phyloP scores from a whole-genome alignment of 2,329 filamentous ascomycete species.

The Epicoccum sorghinum region DNA sequence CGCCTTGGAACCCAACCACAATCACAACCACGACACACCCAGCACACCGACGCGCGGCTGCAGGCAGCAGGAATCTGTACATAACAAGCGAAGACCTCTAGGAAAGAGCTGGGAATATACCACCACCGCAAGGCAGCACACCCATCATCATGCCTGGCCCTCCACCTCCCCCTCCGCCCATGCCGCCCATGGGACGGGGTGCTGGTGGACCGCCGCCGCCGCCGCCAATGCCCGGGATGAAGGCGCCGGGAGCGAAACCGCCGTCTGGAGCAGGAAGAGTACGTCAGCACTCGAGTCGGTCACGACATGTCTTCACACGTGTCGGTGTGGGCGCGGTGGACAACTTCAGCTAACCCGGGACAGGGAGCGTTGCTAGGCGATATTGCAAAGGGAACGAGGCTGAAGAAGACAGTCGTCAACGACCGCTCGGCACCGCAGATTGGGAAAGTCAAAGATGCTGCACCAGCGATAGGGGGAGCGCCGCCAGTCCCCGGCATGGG shows the following conservation, averaged over 20 bases:
- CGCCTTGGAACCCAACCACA: constrained; percentile 16
- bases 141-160: constrained; percentile 42
- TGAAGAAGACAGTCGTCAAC: constrained; percentile 88
- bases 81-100: background rate
- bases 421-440: constrained; percentile 85
- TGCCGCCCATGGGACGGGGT: constrained; percentile 47
- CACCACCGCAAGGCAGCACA: constrained; percentile 3
- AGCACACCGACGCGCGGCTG: constrained; percentile 20
- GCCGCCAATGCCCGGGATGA: constrained; percentile 45
- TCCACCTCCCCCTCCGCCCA: constrained; percentile 47
- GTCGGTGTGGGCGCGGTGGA: background rate
- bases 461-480: constrained; percentile 72
- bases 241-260: constrained; percentile 40
- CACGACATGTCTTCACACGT: background rate
- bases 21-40: constrained; percentile 26
- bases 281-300: constrained; percentile 13
- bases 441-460: constrained; percentile 61
- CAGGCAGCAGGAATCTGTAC: constrained; percentile 22
- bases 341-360: constrained; percentile 33
- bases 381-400: constrained; percentile 77
- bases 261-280: constrained; percentile 45
- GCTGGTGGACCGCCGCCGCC: constrained; percentile 46
- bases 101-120: background rate
- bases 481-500: constrained; percentile 76
- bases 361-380: constrained; percentile 87